Base-by-base conservation (phyloP, 192 early-diverging fungal species). In the Funneliformis geosporum region DNA sequence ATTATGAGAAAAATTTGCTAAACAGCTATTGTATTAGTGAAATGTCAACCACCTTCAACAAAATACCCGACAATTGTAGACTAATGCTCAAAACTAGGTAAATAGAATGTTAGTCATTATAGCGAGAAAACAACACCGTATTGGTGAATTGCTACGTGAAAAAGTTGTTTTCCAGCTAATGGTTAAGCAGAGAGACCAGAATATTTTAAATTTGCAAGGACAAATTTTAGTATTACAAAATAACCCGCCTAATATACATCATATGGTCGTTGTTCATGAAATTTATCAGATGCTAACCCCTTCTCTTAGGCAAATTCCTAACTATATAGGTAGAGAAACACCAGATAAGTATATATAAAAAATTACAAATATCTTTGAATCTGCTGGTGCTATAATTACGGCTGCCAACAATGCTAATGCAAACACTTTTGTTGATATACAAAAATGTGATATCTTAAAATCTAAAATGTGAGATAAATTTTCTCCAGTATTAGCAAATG, bases 341-440 rank as follows among this genome's bases (percentile, higher is more conserved):
- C 67, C 67, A 69, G 67, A 69, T 43, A 21, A 69, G 12, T 69
- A 69, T n/a, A 28, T 28, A 10, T 12, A 43, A 42, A 69, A 69
- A 69, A 42, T 69, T 69, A 43, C 28, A 42, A 38, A 69, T 38
- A 14, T 43, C 9, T 33, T 69, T 69, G 11, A 38, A 28, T 69
- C 28, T 43, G 33, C 18, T 28, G 12, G 28, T 42, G 8, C 40
- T 39, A 3, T 69, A 42, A 43, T 18, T n/a, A 43, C 18, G 40
- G 39, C 38, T 9, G 38, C 38, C 38, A 42, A 42, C 11, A 43
- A 42, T 43, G 67, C 28, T 69, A 43, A 42, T 38, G 65, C 39
- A 67, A 67, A 67, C 11, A 67, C 65, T 38, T 60, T 60, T n/a
- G n/a, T n/a, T 60, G 10, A 60, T 60, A 12, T 12, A 8, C 59